A percentile compares a stretch with the other conserved stretches of the same genome.
phyloP scores from a whole-genome alignment of 2,329 filamentous ascomycete species.

The Aspergillus tamarii region DNA sequence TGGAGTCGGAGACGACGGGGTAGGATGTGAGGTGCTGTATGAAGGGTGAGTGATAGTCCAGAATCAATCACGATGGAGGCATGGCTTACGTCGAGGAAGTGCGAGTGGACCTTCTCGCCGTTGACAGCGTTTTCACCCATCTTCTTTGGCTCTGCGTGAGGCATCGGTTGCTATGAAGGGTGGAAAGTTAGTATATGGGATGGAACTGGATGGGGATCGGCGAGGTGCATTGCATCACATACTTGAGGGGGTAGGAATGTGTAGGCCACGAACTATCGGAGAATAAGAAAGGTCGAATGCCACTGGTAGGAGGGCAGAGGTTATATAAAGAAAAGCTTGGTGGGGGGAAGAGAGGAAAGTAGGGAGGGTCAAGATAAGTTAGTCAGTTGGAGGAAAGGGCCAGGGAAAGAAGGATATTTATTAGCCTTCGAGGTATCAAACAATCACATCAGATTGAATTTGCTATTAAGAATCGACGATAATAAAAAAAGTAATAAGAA shows the following conservation, averaged over 20 bases:
- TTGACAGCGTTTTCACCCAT: constrained; percentile 55
- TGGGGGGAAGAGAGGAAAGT: neutral
- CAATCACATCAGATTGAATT: no score
- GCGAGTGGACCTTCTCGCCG: constrained; percentile 53
- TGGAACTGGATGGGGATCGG: neutral
- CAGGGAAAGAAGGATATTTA: no score
- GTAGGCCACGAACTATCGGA: neutral
- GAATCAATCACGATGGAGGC: neutral
- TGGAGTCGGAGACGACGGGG: constrained; percentile 77
- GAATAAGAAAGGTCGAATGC: neutral
- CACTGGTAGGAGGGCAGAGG: neutral
- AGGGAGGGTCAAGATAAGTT: no score
- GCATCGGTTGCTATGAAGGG: constrained; percentile 40
- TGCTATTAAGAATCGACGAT: no score
- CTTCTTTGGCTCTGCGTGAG: constrained; percentile 51
- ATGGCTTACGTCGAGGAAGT: constrained; percentile 47
- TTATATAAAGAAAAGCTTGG: neutral
- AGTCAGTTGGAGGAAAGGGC: no score
- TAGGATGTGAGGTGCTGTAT: constrained; percentile 80
- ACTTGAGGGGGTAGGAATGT: neutral
- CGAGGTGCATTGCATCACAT: neutral
- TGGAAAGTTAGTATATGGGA: neutral
- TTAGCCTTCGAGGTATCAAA: no score
- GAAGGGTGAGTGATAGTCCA: neutral
- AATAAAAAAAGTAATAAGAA: neutral